These are phyloP conservation scores for Ophiostoma ips DNA, from an alignment of 2,329 filamentous ascomycete species.

Conservation along the genomic window DNA sequence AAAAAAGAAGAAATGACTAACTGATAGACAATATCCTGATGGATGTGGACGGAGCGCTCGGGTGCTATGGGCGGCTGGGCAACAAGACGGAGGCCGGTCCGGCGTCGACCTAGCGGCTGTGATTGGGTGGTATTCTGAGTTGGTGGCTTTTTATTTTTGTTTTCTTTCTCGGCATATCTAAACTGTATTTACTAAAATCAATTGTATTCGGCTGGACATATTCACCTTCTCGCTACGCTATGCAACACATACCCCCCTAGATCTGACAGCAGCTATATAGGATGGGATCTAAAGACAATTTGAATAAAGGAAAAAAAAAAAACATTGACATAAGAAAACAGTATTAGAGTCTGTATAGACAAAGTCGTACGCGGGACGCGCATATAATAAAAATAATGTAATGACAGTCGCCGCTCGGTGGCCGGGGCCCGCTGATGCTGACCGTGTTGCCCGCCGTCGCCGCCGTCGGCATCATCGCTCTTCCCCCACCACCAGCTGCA, in stretches of 20 bases:
- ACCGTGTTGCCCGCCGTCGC: not conserved
- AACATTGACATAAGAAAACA: too few species aligned
- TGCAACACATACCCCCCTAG: not conserved
- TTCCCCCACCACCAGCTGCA: not conserved
- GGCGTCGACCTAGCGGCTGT: not conserved
- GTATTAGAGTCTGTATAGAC: too few species aligned
- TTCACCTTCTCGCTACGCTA: not conserved
- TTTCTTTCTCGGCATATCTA: too few species aligned
- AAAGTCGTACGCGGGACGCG: too few species aligned
- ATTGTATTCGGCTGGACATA: not conserved
- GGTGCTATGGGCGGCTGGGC: constrained; percentile 25
- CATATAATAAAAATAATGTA: too few species aligned
- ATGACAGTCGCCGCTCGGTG: too few species aligned
- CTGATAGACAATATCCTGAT: constrained; percentile 22
- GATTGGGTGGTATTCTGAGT: too few species aligned
- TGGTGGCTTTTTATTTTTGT: too few species aligned
- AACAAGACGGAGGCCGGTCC: constrained; percentile 19
- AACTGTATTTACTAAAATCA: too few species aligned
- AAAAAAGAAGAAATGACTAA: too few species aligned
- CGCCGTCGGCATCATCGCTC: not conserved
- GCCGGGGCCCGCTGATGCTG: too few species aligned
- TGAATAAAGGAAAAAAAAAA: not conserved
- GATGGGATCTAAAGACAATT: too few species aligned
- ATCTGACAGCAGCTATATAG: not conserved
- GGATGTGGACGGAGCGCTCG: constrained; percentile 24